phyloP scores from a whole-genome alignment of 75 land plant species.

The Adiantum capillusveneris region DNA sequence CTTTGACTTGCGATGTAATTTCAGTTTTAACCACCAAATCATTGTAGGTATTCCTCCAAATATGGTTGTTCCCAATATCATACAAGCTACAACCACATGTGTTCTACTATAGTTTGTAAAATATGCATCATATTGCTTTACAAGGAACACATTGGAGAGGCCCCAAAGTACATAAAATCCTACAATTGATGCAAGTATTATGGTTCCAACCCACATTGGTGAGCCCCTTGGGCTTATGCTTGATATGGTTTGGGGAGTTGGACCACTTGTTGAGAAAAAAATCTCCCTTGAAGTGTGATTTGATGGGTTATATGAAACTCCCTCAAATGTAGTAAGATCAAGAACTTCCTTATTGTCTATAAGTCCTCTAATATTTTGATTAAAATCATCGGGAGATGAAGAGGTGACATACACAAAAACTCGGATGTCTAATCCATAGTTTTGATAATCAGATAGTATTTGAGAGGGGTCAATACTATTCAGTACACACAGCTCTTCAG shows the following conservation, averaged over 20 bases:
- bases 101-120: background rate
- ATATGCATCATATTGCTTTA: background rate
- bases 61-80: background rate
- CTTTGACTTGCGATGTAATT: no score
- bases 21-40: no score
- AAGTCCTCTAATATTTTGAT: no score
- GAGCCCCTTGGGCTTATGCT: background rate
- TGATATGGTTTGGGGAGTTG: background rate
- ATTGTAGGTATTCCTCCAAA: no score
- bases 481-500: conserved; percentile 9
- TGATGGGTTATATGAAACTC: background rate
- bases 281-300: background rate
- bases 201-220: background rate
- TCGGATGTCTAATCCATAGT: background rate
- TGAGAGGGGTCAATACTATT: conserved; percentile 4
- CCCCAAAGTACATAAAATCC: background rate
- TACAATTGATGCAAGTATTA: background rate
- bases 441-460: conserved; percentile 1
- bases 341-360: no score
- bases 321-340: background rate
- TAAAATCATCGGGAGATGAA: no score
- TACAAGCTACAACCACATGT: background rate
- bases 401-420: conserved; percentile 1
- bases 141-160: background rate
- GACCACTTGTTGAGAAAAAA: background rate